Percentiles rank a stretch among this genome's conserved stretches.
phyloP scores from a whole-genome alignment of 2,329 filamentous ascomycete species.

The Bipolaris zeicola region DNA sequence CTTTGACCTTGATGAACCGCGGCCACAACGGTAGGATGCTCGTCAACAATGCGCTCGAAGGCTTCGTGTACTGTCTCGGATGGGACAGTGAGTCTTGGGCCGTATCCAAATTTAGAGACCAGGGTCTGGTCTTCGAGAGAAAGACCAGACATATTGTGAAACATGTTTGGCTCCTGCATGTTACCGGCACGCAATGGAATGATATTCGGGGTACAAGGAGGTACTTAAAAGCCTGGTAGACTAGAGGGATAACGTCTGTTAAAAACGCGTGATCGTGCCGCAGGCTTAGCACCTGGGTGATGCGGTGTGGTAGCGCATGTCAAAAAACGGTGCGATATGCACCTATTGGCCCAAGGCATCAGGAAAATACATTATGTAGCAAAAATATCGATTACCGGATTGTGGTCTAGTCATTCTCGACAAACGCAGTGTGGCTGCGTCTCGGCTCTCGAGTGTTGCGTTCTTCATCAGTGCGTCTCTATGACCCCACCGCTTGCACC shows the following conservation, averaged over 20 bases:
- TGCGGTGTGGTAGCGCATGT: slow-evolving; percentile 4
- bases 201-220: background rate
- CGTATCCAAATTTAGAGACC: slow-evolving; percentile 5
- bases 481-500: background rate
- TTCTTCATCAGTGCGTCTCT: background rate
- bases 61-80: slow-evolving; percentile 7
- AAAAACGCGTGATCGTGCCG: background rate
- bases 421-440: background rate
- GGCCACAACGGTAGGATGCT: slow-evolving; percentile 3
- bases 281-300: background rate
- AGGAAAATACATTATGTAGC: background rate
- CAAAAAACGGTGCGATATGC: slow-evolving; percentile 5
- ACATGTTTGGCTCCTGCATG: slow-evolving; percentile 1
- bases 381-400: background rate
- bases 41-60: slow-evolving; percentile 10
- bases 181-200: background rate
- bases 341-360: background rate
- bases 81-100: slow-evolving; percentile 1
- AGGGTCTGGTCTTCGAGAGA: slow-evolving; percentile 3
- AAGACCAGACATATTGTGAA: slow-evolving; percentile 1
- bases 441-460: background rate
- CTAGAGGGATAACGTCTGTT: background rate
- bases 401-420: background rate
- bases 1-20: slow-evolving; percentile 10
- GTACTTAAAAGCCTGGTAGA: background rate